phyloP scores from a whole-genome alignment of 2,329 filamentous ascomycete species.

The Penicillium paneum region DNA sequence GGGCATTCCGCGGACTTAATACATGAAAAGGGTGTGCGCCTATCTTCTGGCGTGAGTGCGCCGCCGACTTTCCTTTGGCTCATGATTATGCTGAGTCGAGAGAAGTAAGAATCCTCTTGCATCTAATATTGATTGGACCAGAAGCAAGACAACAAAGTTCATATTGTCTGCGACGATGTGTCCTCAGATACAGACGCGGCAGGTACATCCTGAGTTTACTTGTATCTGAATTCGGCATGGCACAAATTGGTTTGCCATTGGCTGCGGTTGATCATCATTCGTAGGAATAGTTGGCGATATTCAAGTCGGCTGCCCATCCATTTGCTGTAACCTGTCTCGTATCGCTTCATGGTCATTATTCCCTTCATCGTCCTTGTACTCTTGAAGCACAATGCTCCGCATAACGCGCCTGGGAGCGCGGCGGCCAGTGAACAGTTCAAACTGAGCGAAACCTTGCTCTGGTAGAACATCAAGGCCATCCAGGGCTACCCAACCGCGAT shows the following conservation, averaged over 20 bases:
- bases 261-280: not conserved
- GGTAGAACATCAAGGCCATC: conserved; percentile 41
- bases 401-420: conserved; percentile 40
- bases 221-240: not conserved
- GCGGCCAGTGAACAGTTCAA: conserved; percentile 40
- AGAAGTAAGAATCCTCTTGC: too few relatives aligned
- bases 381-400: conserved; percentile 36
- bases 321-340: conserved; percentile 28
- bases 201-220: not conserved
- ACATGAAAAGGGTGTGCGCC: not conserved
- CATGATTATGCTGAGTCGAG: too few relatives aligned
- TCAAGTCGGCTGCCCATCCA: conserved; percentile 35
- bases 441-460: conserved; percentile 42
- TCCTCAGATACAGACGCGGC: not conserved
- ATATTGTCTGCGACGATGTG: not conserved
- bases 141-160: not conserved
- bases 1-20: not conserved
- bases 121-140: not conserved
- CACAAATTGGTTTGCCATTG: not conserved
- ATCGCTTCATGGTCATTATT: conserved; percentile 32
- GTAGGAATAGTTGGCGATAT: conserved; percentile 52
- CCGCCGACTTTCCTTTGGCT: too few relatives aligned
- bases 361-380: conserved; percentile 36
- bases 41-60: not conserved
- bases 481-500: conserved; percentile 40